phyloP scores from a whole-genome alignment of 306 rosid genomes.

The Mimosa bimucronata region DNA sequence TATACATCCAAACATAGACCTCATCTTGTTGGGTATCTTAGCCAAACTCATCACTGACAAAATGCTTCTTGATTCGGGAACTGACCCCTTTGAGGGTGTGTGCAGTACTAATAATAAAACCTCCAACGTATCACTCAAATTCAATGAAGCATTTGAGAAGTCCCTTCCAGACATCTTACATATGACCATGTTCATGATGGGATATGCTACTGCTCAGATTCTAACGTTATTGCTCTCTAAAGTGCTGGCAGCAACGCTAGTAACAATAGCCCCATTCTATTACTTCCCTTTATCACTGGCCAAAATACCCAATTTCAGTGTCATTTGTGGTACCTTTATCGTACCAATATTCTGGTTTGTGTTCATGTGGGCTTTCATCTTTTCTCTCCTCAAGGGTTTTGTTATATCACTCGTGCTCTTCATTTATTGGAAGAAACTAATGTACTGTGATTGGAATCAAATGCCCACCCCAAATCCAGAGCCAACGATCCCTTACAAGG shows the following conservation, averaged over 20 bases:
- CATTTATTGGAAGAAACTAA: neutral
- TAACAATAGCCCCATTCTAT: neutral
- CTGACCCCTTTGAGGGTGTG: neutral
- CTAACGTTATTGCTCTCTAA: neutral
- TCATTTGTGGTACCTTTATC: neutral
- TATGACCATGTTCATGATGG: neutral
- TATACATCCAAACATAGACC: neutral
- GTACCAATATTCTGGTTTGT: neutral
- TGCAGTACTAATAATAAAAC: too few relatives aligned
- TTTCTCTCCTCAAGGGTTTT: neutral
- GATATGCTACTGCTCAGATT: neutral
- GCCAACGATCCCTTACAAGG: too few relatives aligned
- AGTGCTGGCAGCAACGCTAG: neutral
- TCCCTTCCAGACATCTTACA: neutral
- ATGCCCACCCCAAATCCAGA: too few relatives aligned
- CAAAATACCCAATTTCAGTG: neutral
- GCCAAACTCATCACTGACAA: neutral
- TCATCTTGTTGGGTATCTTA: neutral
- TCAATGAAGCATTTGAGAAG: neutral
- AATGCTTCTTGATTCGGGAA: neutral
- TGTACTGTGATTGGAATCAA: neutral
- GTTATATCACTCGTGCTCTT: neutral
- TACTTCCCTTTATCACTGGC: neutral
- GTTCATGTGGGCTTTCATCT: neutral
- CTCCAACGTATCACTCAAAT: neutral